Evolutionary conservation across 495 filamentous ascomycete species (phyloP).

Genomic region (Penicillium longicatenatum): DNA sequence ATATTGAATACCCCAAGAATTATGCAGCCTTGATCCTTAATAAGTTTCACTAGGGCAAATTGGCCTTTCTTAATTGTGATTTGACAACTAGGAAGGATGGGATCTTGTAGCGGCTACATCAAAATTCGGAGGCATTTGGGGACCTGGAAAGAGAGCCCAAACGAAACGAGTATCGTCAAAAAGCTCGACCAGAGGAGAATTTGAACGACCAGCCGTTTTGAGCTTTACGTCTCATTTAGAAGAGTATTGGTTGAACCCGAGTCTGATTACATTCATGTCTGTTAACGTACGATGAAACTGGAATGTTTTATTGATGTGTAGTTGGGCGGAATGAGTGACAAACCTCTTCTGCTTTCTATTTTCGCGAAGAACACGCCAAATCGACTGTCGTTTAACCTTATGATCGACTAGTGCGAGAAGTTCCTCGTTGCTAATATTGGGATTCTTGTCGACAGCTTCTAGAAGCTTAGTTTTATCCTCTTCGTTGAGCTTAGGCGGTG

Average conservation of each 20-base stretch:
- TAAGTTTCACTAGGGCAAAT: no score
- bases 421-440: not conserved
- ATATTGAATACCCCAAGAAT: no score
- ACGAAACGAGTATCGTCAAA: not conserved
- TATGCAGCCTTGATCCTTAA: no score
- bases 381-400: not conserved
- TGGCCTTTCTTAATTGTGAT: no score
- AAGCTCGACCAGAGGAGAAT: not conserved
- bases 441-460: not conserved
- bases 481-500: not conserved
- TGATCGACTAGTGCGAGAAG: not conserved
- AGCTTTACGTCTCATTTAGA: not conserved
- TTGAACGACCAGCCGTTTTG: not conserved
- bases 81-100: no score
- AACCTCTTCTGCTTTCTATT: not conserved
- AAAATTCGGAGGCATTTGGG: no score
- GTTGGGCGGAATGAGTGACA: not conserved
- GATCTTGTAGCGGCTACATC: no score
- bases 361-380: not conserved
- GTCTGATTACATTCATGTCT: not conserved
- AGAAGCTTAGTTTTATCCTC: not conserved
- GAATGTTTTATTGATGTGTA: not conserved
- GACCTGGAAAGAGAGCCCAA: no score
- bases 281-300: not conserved
- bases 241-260: not conserved